A percentile compares a stretch with the other conserved stretches of the same genome.
phyloP scores from a whole-genome alignment of 1,284 basidiomycete species.

The Abortiporus biennis region DNA sequence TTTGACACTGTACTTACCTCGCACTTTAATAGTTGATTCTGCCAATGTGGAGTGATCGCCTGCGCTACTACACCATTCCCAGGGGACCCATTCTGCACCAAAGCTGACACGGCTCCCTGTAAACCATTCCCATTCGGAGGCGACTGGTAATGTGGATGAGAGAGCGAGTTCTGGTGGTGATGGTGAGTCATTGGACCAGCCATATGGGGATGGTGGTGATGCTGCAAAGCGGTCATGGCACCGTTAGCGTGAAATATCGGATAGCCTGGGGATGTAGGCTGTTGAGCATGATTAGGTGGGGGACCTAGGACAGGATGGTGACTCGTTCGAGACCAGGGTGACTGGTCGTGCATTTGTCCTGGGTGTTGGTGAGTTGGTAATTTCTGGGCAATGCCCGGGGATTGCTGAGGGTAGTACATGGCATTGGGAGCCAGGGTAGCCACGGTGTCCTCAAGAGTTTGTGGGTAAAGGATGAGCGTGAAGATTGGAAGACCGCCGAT shows the following conservation, averaged over 20 bases:
- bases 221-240: slow-evolving; percentile 43
- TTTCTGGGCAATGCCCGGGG: slow-evolving; percentile 71
- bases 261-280: slow-evolving; percentile 65
- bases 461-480: neutral
- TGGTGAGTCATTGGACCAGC: slow-evolving; percentile 43
- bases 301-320: slow-evolving; percentile 59
- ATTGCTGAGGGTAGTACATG: slow-evolving; percentile 79
- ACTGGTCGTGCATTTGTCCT: slow-evolving; percentile 50
- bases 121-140: slow-evolving; percentile 54
- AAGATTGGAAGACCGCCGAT: neutral
- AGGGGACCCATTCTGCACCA: slow-evolving; percentile 59
- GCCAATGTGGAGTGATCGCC: slow-evolving; percentile 71
- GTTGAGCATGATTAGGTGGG: slow-evolving; percentile 46
- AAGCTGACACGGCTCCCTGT: slow-evolving; percentile 37
- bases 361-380: slow-evolving; percentile 47
- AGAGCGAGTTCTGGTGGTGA: slow-evolving; percentile 72
- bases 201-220: slow-evolving; percentile 47
- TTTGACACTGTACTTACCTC: slow-evolving; percentile 44
- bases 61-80: slow-evolving; percentile 44
- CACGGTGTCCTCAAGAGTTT: neutral
- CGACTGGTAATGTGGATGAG: slow-evolving; percentile 57
- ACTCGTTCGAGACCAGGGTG: slow-evolving; percentile 52
- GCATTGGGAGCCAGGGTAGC: slow-evolving; percentile 29
- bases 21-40: slow-evolving; percentile 75
- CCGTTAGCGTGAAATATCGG: slow-evolving; percentile 65